phyloP scores from a whole-genome alignment of 495 filamentous ascomycete genomes.

The Hyphodiscus hymeniophilus region DNA sequence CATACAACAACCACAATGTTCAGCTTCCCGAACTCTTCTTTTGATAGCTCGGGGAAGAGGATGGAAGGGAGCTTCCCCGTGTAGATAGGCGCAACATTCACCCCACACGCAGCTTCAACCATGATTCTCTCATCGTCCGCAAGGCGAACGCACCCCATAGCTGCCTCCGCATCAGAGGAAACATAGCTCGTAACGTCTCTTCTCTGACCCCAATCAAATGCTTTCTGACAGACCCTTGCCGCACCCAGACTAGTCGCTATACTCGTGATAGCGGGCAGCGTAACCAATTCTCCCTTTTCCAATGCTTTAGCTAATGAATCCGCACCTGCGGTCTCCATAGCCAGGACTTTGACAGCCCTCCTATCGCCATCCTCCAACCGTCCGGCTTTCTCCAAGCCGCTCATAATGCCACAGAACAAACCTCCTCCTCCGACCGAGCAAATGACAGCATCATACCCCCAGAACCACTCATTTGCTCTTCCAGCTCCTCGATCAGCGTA shows the following conservation, averaged over 20 bases:
- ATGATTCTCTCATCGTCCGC: conserved; percentile 75
- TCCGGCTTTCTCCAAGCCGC: conserved; percentile 53
- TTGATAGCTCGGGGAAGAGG: conserved; percentile 48
- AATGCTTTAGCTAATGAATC: conserved; percentile 59
- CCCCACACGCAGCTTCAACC: conserved; percentile 79
- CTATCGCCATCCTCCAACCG: conserved; percentile 15
- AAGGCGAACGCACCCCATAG: conserved; percentile 62
- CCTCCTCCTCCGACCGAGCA: conserved; percentile 89
- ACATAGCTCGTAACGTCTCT: conserved; percentile 53
- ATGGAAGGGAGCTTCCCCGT: conserved; percentile 53
- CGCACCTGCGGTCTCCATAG: conserved; percentile 77
- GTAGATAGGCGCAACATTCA: conserved; percentile 61
- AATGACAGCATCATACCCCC: conserved; percentile 43
- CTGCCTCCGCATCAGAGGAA: conserved; percentile 73
- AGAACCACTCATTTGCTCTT: conserved; percentile 49
- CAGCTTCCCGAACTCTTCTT: conserved; percentile 43
- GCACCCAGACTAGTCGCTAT: conserved; percentile 77
- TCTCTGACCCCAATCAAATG: conserved; percentile 42
- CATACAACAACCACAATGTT: conserved; percentile 84
- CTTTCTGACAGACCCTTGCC: conserved; percentile 58
- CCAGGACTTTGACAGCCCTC: conserved; percentile 44
- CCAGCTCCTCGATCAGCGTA: conserved; percentile 68
- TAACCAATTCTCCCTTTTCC: conserved; percentile 49
- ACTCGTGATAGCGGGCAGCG: conserved; percentile 67
- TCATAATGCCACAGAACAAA: conserved; percentile 68